Evolutionary conservation across 306 rosid species (phyloP).

Genomic region (Adenanthera pavonina): DNA sequence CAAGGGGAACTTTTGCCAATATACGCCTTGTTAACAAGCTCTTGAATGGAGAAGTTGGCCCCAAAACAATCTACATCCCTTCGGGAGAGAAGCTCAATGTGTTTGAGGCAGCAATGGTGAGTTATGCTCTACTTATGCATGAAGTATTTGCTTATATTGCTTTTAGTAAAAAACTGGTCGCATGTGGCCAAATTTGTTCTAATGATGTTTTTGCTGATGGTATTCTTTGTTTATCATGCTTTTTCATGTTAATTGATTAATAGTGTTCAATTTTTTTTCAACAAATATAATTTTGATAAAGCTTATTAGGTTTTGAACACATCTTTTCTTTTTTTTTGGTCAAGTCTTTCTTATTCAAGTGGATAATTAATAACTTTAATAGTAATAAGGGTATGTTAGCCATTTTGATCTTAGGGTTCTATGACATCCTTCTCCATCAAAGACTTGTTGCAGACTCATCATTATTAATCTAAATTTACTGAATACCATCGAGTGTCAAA

Average conservation of each 20-base stretch:
- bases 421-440: constrained; percentile 7
- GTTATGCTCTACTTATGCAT: constrained; percentile 28
- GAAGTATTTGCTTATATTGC: neutral
- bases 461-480: neutral
- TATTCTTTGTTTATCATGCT: constrained; percentile 16
- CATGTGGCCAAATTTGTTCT: constrained; percentile 2
- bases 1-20: constrained; percentile 94
- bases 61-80: neutral
- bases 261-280: neutral
- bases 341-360: constrained; percentile 30
- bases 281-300: neutral
- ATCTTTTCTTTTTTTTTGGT: neutral
- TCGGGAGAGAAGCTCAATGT: constrained; percentile 48
- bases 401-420: neutral
- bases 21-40: constrained; percentile 93
- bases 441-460: neutral
- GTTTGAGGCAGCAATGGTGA: constrained; percentile 81
- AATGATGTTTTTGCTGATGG: neutral
- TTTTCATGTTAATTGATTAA: neutral
- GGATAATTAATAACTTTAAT: neutral
- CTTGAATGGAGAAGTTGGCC: constrained; percentile 74
- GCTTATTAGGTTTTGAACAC: neutral
- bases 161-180: neutral
- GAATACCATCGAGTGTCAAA: constrained; percentile 30
- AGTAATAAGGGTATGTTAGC: neutral